A percentile compares a stretch with the other conserved stretches of the same genome.
These are phyloP conservation scores for Amanita pallidorosea DNA, from an alignment of 768 basidiomycete genomes.

Conservation along the genomic window DNA sequence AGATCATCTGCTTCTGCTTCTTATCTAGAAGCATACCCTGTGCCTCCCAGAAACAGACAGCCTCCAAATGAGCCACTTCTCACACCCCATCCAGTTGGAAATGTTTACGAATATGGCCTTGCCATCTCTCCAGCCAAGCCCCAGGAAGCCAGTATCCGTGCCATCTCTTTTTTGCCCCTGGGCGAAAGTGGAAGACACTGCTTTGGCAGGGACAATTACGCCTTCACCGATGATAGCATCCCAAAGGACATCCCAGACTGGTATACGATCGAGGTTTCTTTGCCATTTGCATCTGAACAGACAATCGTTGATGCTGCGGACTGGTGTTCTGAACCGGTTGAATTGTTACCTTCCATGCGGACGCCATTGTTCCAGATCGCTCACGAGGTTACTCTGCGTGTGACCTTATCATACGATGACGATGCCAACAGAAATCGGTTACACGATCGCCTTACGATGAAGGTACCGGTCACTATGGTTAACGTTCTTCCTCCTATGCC, in stretches of 20 bases:
- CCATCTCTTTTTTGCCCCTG: constrained; percentile 41
- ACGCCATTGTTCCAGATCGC: constrained; percentile 48
- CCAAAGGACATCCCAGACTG: constrained; percentile 28
- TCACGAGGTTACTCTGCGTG: constrained; percentile 42
- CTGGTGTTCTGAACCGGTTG: constrained; percentile 25
- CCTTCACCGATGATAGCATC: constrained; percentile 32
- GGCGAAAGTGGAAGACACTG: constrained; percentile 34
- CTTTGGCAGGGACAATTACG: constrained; percentile 37
- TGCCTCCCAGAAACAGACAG: constrained; percentile 46
- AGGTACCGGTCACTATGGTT: constrained; percentile 42
- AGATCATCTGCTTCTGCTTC: constrained; percentile 32
- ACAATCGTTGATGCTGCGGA: constrained; percentile 14
- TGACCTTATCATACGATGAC: constrained; percentile 46
- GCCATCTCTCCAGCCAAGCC: constrained; percentile 8
- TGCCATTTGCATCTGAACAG: constrained; percentile 34
- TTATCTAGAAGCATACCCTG: constrained; percentile 36
- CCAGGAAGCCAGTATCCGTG: constrained; percentile 16
- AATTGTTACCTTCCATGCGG: constrained; percentile 32
- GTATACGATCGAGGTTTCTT: constrained; percentile 45
- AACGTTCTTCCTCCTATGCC: constrained; percentile 24
- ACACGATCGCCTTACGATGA: constrained; percentile 27
- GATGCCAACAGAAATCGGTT: constrained; percentile 16
- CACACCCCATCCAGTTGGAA: constrained; percentile 42
- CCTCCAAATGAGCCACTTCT: constrained; percentile 55
- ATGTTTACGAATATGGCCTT: constrained; percentile 38